Conservation (phyloP, 2,329 filamentous ascomycete genomes). For the Aspergillus phoenicis region DNA sequence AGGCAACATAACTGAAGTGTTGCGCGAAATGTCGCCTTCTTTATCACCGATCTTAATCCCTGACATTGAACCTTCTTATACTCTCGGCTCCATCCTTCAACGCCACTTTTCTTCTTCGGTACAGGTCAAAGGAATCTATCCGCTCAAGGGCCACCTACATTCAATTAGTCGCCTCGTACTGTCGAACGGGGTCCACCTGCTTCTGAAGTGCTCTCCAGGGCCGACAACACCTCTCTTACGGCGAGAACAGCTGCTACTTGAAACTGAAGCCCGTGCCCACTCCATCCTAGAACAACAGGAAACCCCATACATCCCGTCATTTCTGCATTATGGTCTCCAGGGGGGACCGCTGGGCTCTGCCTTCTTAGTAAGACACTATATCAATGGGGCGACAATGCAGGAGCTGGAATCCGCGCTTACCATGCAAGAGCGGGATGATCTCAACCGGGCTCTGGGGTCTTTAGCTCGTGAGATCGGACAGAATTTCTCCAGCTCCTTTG, state of each 20-base stretch:
- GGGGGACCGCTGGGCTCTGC: conserved; percentile 31
- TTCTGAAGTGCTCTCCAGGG: conserved; percentile 42
- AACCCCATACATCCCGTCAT: conserved; percentile 40
- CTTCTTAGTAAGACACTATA: conserved; percentile 43
- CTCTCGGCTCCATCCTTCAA: conserved; percentile 33
- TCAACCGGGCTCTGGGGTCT: conserved; percentile 41
- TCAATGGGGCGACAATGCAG: conserved; percentile 37
- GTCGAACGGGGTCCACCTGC: conserved; percentile 41
- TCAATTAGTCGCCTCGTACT: conserved; percentile 38
- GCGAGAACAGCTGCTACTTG: conserved; percentile 41
- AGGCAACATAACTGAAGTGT: neutral
- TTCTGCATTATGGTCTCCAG: conserved; percentile 41
- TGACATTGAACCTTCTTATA: conserved; percentile 24
- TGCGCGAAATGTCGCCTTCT: conserved; percentile 19
- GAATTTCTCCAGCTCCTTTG: conserved; percentile 54
- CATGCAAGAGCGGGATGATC: conserved; percentile 30
- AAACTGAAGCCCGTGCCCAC: conserved; percentile 45
- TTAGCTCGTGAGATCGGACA: conserved; percentile 47
- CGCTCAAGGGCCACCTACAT: conserved; percentile 38
- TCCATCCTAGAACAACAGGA: conserved; percentile 37
- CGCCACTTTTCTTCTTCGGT: conserved; percentile 37
- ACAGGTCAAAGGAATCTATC: conserved; percentile 29
- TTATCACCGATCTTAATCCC: conserved; percentile 4
- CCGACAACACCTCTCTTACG: conserved; percentile 42
- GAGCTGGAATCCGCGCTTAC: conserved; percentile 36